Base-by-base conservation (phyloP, 202 grass and related monocot species). In the Tripidium arundinaceum region DNA sequence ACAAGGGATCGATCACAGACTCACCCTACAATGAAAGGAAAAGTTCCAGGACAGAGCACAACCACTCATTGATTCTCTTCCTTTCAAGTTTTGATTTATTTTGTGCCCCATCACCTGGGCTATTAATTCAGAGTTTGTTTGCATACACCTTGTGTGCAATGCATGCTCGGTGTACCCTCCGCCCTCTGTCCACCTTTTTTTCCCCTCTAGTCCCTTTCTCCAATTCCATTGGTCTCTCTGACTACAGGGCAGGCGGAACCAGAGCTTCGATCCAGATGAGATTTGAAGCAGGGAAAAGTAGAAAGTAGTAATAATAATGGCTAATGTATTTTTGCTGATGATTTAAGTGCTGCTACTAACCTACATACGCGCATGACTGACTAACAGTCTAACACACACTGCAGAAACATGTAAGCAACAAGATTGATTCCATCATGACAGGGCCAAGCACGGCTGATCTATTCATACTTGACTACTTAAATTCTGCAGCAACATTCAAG, bases 21-120 rank as follows among this genome's bases (percentile, higher is more conserved):
- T 79, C 82, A 70, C 67, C 78, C 67, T 69, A 83, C 80, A 79
- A 26, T 79, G 12, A 88, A 75, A 88, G 80, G 69, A 54, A 75
- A 83, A 75, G 69, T 65, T 21, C 13, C 8, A 73, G 74, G 31
- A 8, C 74, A 79, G 21, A 67, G 67, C 52, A 13, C 74, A 52
- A 61, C 80, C 75, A 87, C 81, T 77, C 86, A 59, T 38, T 65
- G 43, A 57, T 71, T 7, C 37, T n/a, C 40, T 39, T 65, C 33
- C 70, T 62, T 84, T 77, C 55, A 36, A 8, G 21, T 50, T 74
- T 61, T 60, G 5, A 25, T 28, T 45, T 75, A 69, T 15, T 29
- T 78, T 13, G 43, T 46, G 43, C 43, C 43, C 43, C 43, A 1
- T 46, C 13, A 46, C 14, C 33, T 38, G 18, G 63, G 21, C 4